Evolutionary conservation across 2,329 filamentous ascomycete species (phyloP).

Genomic region (Diaporthe caulivora): DNA sequence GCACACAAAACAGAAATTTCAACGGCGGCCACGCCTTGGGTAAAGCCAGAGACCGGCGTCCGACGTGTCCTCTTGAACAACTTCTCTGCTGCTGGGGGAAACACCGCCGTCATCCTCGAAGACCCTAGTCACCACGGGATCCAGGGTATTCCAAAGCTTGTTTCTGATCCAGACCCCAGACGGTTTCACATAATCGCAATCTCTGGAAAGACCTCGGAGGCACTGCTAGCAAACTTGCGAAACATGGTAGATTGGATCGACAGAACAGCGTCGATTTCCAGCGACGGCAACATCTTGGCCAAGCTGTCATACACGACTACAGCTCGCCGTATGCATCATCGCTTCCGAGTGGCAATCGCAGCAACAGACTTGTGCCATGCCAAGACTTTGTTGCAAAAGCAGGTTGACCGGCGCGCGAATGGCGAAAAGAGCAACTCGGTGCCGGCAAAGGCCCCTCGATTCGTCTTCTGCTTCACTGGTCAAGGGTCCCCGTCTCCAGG

Average conservation of each 20-base stretch:
- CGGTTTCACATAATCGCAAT: slow-evolving; percentile 68
- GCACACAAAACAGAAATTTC: neutral
- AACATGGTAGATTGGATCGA: slow-evolving; percentile 50
- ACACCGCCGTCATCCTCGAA: slow-evolving; percentile 76
- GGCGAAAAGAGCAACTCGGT: slow-evolving; percentile 52
- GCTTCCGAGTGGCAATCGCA: neutral
- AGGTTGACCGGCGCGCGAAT: slow-evolving; percentile 40
- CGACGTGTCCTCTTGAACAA: slow-evolving; percentile 72
- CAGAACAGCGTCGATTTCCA: slow-evolving; percentile 62
- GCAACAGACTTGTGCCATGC: neutral
- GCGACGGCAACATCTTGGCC: slow-evolving; percentile 58
- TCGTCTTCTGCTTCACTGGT: slow-evolving; percentile 61
- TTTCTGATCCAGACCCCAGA: neutral
- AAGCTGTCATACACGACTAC: slow-evolving; percentile 76
- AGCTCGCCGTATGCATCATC: slow-evolving; percentile 73
- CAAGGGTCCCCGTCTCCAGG: slow-evolving; percentile 61
- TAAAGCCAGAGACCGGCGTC: slow-evolving; percentile 48
- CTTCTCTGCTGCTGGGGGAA: slow-evolving; percentile 78
- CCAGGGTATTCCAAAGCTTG: slow-evolving; percentile 52
- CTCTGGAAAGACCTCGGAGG: slow-evolving; percentile 65
- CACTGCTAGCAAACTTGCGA: slow-evolving; percentile 54
- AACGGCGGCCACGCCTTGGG: slow-evolving; percentile 70
- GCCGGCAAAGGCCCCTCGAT: slow-evolving; percentile 48
- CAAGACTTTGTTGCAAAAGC: neutral
- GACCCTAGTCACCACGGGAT: slow-evolving; percentile 56